Percentiles rank a stretch among this genome's conserved stretches.
Conservation (phyloP, 2,329 filamentous ascomycete species). For the Ascochyta fabae region DNA sequence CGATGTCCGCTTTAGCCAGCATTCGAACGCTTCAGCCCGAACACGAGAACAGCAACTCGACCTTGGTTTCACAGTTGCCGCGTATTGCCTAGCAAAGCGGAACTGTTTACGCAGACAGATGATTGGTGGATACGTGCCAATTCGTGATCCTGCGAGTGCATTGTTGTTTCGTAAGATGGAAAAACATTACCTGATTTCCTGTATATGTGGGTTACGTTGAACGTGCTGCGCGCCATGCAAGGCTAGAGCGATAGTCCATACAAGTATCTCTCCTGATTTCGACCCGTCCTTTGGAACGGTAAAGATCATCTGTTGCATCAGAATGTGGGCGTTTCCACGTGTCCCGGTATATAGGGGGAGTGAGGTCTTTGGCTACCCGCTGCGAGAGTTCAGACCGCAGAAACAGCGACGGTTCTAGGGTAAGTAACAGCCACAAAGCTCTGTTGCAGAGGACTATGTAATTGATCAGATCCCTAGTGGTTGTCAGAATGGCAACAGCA, state of each 20-base stretch:
- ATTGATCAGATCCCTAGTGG: background rate
- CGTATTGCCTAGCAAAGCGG: slow-evolving; percentile 4
- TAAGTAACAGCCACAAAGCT: background rate
- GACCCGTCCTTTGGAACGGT: background rate
- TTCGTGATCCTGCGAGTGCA: slow-evolving; percentile 1
- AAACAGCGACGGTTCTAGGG: background rate
- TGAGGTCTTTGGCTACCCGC: background rate
- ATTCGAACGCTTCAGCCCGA: slow-evolving; percentile 1
- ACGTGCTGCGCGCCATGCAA: slow-evolving; percentile 5
- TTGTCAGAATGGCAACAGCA: slow-evolving; percentile 5
- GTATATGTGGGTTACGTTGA: background rate
- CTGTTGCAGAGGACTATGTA: no score
- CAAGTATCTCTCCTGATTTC: slow-evolving; percentile 9
- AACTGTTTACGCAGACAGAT: background rate
- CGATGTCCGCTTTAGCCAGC: slow-evolving; percentile 3
- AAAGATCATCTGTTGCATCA: slow-evolving; percentile 12
- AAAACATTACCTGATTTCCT: background rate
- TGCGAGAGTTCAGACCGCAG: background rate
- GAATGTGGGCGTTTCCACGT: background rate
- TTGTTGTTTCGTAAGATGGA: slow-evolving; percentile 2
- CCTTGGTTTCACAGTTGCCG: slow-evolving; percentile 1
- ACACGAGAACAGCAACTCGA: background rate
- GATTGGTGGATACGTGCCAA: background rate
- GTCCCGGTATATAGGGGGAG: slow-evolving; percentile 2
- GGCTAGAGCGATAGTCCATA: background rate